Percentiles rank a stretch among this genome's conserved stretches.
These are phyloP conservation scores for Umbelopsis sp. DNA, from an alignment of 192 early-diverging fungal species.

Conservation along the genomic window DNA sequence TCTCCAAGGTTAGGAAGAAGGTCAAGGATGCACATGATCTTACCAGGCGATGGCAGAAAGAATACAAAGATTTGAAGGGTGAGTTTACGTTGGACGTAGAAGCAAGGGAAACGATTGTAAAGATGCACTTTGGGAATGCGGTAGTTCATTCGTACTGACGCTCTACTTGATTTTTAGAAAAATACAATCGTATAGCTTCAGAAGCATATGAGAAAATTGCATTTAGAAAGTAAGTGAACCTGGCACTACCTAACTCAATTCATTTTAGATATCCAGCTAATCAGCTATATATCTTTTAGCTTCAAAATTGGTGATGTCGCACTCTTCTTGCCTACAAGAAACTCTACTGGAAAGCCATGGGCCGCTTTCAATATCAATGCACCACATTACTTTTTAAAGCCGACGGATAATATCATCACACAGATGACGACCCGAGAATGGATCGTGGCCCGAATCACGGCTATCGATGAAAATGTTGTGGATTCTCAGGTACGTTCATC, in stretches of 20 bases:
- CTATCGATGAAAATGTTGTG: slow-evolving; percentile 48
- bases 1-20: slow-evolving; percentile 24
- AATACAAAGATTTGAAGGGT: slow-evolving; percentile 40
- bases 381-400: slow-evolving; percentile 55
- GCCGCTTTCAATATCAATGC: slow-evolving; percentile 61
- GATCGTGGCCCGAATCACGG: slow-evolving; percentile 52
- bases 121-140: too few species aligned
- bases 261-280: too few species aligned
- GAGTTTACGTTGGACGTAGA: background rate
- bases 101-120: too few species aligned
- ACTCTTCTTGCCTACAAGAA: slow-evolving; percentile 56
- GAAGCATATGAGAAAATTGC: slow-evolving; percentile 57
- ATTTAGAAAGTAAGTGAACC: slow-evolving; percentile 49
- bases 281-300: too few species aligned
- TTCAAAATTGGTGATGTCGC: slow-evolving; percentile 61
- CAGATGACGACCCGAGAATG: slow-evolving; percentile 48
- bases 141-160: too few species aligned
- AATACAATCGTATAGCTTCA: slow-evolving; percentile 39
- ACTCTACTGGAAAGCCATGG: slow-evolving; percentile 56
- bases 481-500: slow-evolving; percentile 32
- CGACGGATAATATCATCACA: slow-evolving; percentile 34
- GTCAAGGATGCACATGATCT: slow-evolving; percentile 32
- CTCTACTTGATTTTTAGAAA: slow-evolving; percentile 38
- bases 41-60: slow-evolving; percentile 28
- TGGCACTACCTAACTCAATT: background rate